Percentiles rank a stretch among this genome's conserved stretches.
Conservation (phyloP, 495 filamentous ascomycete species). For the Melanomma pulvis-pyrius region DNA sequence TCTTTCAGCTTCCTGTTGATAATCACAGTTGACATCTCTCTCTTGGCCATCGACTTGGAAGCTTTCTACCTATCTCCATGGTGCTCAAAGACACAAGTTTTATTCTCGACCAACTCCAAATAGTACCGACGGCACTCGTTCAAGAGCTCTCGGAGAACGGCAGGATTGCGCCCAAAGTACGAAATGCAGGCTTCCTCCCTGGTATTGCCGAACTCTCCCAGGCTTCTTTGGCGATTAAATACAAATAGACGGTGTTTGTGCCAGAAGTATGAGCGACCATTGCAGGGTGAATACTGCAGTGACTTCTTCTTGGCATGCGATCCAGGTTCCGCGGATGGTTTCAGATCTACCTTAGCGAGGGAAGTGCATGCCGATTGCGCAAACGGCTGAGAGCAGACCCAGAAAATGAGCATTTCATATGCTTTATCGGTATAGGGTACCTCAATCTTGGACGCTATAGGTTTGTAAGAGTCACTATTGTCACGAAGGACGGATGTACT, state of each 20-base stretch:
- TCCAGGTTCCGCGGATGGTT: slow-evolving; percentile 18
- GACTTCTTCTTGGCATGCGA: slow-evolving; percentile 20
- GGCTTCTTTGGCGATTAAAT: slow-evolving; percentile 8
- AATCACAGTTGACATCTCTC: slow-evolving; percentile 18
- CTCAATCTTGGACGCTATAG: slow-evolving; percentile 8
- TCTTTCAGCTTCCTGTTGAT: slow-evolving; percentile 14
- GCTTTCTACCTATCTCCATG: slow-evolving; percentile 16
- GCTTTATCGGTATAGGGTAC: slow-evolving; percentile 20
- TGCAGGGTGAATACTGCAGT: slow-evolving; percentile 20
- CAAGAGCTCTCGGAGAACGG: slow-evolving; percentile 9
- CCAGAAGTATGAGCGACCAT: slow-evolving; percentile 22
- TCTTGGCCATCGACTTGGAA: slow-evolving; percentile 5
- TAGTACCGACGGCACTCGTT: slow-evolving; percentile 10
- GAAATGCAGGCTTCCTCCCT: slow-evolving; percentile 16
- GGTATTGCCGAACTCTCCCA: slow-evolving; percentile 12
- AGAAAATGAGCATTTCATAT: slow-evolving; percentile 23
- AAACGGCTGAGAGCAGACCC: slow-evolving; percentile 19
- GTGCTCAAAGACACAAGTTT: slow-evolving; percentile 22
- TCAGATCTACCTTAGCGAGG: slow-evolving; percentile 22
- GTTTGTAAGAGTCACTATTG: slow-evolving; percentile 1
- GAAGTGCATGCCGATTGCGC: slow-evolving; percentile 19
- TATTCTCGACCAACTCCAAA: slow-evolving; percentile 15
- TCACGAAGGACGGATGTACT: slow-evolving; percentile 2
- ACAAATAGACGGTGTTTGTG: slow-evolving; percentile 19
- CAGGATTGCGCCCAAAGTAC: slow-evolving; percentile 11